These are phyloP conservation scores for Pugionium dolabratum DNA, from an alignment of 345 rosid genomes.

Conservation along the genomic window DNA sequence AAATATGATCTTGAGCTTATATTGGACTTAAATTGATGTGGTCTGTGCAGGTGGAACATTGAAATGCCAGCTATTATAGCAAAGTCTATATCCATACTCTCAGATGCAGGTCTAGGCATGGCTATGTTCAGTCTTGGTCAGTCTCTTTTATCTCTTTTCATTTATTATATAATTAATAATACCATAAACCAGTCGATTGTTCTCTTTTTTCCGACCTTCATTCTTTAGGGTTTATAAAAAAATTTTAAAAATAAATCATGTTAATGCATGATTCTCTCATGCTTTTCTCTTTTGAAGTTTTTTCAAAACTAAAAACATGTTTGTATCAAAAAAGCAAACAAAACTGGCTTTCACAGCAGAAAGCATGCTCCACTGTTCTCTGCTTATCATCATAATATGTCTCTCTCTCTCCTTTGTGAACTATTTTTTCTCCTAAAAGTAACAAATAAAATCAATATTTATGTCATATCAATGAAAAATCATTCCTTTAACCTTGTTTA, in stretches of 20 bases:
- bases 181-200: constrained; percentile 36
- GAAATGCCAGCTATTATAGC: constrained; percentile 95
- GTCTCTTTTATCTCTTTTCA: constrained; percentile 37
- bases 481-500: too few species aligned
- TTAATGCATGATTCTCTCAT: constrained; percentile 34
- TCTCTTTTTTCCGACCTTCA: constrained; percentile 21
- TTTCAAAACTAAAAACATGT: constrained; percentile 20
- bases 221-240: background rate
- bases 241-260: constrained; percentile 10
- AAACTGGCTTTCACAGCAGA: constrained; percentile 38
- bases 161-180: constrained; percentile 24
- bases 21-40: constrained; percentile 31
- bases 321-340: constrained; percentile 34
- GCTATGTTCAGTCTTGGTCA: constrained; percentile 99
- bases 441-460: too few species aligned
- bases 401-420: background rate
- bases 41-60: constrained; percentile 79
- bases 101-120: constrained; percentile 99
- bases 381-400: constrained; percentile 40
- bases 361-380: constrained; percentile 40
- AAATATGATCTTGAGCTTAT: too few species aligned
- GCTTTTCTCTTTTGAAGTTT: background rate
- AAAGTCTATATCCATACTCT: constrained; percentile 95
- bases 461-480: too few species aligned
- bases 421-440: too few species aligned